Evolutionary conservation across 768 basidiomycete species (phyloP).

Genomic region (Mrakia gelida): DNA sequence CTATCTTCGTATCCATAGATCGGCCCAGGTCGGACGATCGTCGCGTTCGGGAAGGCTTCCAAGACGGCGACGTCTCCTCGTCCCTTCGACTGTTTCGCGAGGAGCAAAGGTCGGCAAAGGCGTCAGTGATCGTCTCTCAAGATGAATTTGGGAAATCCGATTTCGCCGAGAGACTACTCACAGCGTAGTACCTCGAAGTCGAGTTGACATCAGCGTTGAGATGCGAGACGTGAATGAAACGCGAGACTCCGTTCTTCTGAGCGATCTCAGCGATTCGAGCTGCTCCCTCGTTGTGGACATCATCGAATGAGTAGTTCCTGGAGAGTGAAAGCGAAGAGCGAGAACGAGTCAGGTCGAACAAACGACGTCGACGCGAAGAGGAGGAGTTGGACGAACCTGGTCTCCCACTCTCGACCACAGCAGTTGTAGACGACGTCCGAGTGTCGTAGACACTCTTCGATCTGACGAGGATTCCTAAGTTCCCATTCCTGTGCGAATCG

Average conservation of each 20-base stretch:
- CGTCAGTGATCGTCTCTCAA: not conserved
- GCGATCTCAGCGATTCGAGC: conserved; percentile 80
- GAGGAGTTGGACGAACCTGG: conserved; percentile 58
- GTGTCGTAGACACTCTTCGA: conserved; percentile 86
- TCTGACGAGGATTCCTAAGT: conserved; percentile 79
- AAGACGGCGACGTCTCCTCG: conserved; percentile 84
- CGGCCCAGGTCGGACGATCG: conserved; percentile 75
- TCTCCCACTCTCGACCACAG: conserved; percentile 87
- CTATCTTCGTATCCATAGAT: conserved; percentile 97
- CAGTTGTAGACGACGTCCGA: conserved; percentile 97
- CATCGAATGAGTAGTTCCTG: conserved; percentile 81
- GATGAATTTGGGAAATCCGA: no score
- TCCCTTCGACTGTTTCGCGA: conserved; percentile 56
- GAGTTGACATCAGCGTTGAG: conserved; percentile 80
- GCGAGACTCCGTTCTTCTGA: conserved; percentile 67
- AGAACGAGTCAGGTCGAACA: not conserved
- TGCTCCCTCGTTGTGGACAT: conserved; percentile 66
- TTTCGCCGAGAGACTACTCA: not conserved
- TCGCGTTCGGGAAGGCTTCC: conserved; percentile 75
- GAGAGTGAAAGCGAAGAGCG: not conserved
- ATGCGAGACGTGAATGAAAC: conserved; percentile 91
- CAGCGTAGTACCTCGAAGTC: conserved; percentile 73
- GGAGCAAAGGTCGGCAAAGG: no score
- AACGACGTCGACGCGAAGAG: no score
- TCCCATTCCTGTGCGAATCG: conserved; percentile 77